These are phyloP conservation scores for Neurospora sp. DNA, from an alignment of 495 filamentous ascomycete genomes.

Conservation along the genomic window DNA sequence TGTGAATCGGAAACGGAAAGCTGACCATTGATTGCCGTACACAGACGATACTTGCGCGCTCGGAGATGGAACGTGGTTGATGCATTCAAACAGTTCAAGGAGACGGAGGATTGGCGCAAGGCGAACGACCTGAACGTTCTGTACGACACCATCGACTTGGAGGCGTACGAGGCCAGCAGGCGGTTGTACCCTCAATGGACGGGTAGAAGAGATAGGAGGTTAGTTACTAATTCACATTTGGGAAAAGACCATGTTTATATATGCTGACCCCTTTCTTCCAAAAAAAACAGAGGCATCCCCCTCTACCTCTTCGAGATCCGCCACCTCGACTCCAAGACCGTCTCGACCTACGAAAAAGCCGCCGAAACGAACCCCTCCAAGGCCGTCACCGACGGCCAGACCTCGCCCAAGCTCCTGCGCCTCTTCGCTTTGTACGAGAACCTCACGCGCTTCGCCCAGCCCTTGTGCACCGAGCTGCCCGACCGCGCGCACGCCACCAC, in stretches of 20 bases:
- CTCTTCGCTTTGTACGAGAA: constrained; percentile 87
- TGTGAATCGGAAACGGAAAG: background rate
- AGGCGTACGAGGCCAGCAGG: constrained; percentile 70
- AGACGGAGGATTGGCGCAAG: constrained; percentile 79
- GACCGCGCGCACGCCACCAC: constrained; percentile 61
- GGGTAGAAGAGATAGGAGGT: constrained; percentile 65
- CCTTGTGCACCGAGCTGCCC: constrained; percentile 60
- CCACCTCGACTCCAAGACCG: constrained; percentile 69
- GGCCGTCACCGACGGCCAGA: constrained; percentile 48
- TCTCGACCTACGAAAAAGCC: constrained; percentile 62
- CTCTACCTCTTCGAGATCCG: constrained; percentile 82
- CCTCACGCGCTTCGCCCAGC: constrained; percentile 76
- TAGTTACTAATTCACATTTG: background rate
- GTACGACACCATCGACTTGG: constrained; percentile 68
- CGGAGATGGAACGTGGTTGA: constrained; percentile 62
- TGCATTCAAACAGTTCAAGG: constrained; percentile 75
- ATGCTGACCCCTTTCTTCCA: background rate
- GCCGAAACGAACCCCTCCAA: constrained; percentile 42
- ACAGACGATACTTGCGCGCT: constrained; percentile 70
- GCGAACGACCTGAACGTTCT: constrained; percentile 64
- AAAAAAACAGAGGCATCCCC: constrained; percentile 58
- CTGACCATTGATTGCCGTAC: background rate
- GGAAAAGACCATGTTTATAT: background rate
- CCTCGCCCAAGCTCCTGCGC: constrained; percentile 58
- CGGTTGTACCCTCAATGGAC: constrained; percentile 90